Base-by-base conservation (phyloP, 1,284 basidiomycete genomes). In the Athelia sp. region DNA sequence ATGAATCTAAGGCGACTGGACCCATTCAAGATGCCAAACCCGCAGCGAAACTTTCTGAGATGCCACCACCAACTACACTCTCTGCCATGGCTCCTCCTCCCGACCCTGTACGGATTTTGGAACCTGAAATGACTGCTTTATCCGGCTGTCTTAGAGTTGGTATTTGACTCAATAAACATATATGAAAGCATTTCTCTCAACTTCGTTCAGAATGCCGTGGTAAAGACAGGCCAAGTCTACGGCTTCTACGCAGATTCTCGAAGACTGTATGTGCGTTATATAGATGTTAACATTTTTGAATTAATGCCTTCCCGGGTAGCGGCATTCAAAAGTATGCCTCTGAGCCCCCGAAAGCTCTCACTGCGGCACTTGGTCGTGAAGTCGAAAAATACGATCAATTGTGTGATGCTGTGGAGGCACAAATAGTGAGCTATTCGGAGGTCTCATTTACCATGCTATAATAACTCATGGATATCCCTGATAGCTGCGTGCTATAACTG, bases 371-470 rank as follows among this genome's bases (percentile, higher is more conserved):
- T 19, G 84, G 86, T 13, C 76, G 77, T 32, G 86, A 88, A 58
- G 67, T 89, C 1, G 85, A 87, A 60, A 82, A 78, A 58, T 90
- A 85, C 56, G 85, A 90, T 58, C 85, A 87, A 56, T 57, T 90
- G 6, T 88, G 85, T 54, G 87, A 90, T 59, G 71, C 78, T 2
- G 78, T 90, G 46, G 87, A 90, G 60, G 74, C 79, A 32, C 79
- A 82, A 48, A 59, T 90, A 53, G 87, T 82, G 62, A 63, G 81
- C 57, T 60, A 48, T 17, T n/a, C n/a, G n/a, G n/a, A n/a, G n/a
- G n/a, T n/a, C n/a, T n/a, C n/a, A n/a, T n/a, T n/a, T n/a, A 21
- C 40, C 31, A 40, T 13, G 34, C 3, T 11, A 35, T 22, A 23
- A 52, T 13, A 13, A 4, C 26, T 4, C 26, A 6, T 29, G 13